Conservation (phyloP, 2,329 filamentous ascomycete genomes). For the Xylaria sp. region DNA sequence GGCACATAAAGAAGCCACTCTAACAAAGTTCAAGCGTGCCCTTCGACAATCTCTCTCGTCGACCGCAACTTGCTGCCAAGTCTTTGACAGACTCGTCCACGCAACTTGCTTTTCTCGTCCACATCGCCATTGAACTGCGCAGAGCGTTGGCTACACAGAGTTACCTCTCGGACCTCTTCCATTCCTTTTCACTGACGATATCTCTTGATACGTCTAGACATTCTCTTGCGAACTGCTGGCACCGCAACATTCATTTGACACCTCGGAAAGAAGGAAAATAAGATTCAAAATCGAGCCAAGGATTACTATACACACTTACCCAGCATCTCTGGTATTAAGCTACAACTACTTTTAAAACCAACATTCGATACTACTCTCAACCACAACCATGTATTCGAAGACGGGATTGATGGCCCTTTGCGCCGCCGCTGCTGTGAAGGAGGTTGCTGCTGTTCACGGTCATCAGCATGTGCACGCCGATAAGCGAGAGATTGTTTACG, state of each 20-base stretch:
- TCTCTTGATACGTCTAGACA: slow-evolving; percentile 42
- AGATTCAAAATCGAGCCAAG: slow-evolving; percentile 15
- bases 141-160: slow-evolving; percentile 42
- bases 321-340: slow-evolving; percentile 13
- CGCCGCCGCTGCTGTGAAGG: slow-evolving; percentile 47
- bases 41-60: slow-evolving; percentile 39
- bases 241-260: slow-evolving; percentile 44
- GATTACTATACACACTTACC: slow-evolving; percentile 13
- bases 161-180: slow-evolving; percentile 40
- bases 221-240: slow-evolving; percentile 47
- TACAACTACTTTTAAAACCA: slow-evolving; percentile 22
- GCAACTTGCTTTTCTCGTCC: slow-evolving; percentile 35
- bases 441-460: slow-evolving; percentile 43
- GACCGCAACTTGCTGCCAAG: slow-evolving; percentile 44
- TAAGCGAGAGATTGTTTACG: slow-evolving; percentile 47
- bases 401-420: slow-evolving; percentile 48
- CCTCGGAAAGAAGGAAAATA: slow-evolving; percentile 35
- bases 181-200: slow-evolving; percentile 42
- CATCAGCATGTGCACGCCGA: slow-evolving; percentile 47
- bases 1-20: slow-evolving; percentile 29
- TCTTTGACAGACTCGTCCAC: slow-evolving; percentile 48
- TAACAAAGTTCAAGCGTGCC: slow-evolving; percentile 31
- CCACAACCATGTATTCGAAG: slow-evolving; percentile 48
- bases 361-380: slow-evolving; percentile 18
- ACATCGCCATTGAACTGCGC: slow-evolving; percentile 38